Percentiles rank a stretch among this genome's conserved stretches.
phyloP scores from a whole-genome alignment of 2,329 filamentous ascomycete species.

The Fusarium sp. region DNA sequence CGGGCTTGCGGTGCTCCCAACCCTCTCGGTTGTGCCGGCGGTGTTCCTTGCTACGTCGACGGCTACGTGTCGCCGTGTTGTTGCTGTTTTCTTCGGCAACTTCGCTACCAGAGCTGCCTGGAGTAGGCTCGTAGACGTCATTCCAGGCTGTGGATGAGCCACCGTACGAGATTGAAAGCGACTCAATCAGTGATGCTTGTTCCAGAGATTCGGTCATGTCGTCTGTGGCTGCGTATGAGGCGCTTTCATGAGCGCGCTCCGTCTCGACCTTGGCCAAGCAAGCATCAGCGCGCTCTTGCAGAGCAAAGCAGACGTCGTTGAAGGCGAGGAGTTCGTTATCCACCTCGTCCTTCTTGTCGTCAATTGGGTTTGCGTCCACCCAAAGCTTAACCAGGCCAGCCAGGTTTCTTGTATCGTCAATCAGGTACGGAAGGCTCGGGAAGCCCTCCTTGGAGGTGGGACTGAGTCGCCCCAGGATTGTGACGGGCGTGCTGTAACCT shows the following conservation, averaged over 20 bases:
- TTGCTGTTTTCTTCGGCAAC: slow-evolving; percentile 40
- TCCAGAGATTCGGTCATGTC: slow-evolving; percentile 64
- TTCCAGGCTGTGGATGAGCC: slow-evolving; percentile 45
- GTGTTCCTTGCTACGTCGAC: slow-evolving; percentile 50
- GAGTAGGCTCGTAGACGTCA: slow-evolving; percentile 51
- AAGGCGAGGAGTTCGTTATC: slow-evolving; percentile 68
- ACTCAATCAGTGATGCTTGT: slow-evolving; percentile 54
- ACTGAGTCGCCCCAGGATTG: slow-evolving; percentile 86
- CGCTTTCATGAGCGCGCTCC: slow-evolving; percentile 54
- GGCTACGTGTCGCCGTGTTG: slow-evolving; percentile 15
- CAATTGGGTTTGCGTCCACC: slow-evolving; percentile 68
- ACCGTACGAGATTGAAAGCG: slow-evolving; percentile 48
- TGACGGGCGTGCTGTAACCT: slow-evolving; percentile 91
- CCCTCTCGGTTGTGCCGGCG: slow-evolving; percentile 47
- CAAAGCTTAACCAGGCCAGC: slow-evolving; percentile 86
- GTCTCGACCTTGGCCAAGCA: slow-evolving; percentile 64
- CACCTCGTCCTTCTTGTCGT: slow-evolving; percentile 48
- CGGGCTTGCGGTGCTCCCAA: slow-evolving; percentile 42
- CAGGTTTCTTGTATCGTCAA: slow-evolving; percentile 88
- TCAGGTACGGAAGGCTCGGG: slow-evolving; percentile 90
- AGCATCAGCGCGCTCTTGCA: slow-evolving; percentile 64
- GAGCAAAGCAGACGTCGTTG: slow-evolving; percentile 61
- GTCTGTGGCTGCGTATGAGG: slow-evolving; percentile 47
- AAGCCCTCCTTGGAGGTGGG: slow-evolving; percentile 90
- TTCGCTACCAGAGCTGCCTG: slow-evolving; percentile 67